These are phyloP conservation scores for Pholiota adiposa DNA, from an alignment of 1,284 basidiomycete genomes.

Conservation along the genomic window DNA sequence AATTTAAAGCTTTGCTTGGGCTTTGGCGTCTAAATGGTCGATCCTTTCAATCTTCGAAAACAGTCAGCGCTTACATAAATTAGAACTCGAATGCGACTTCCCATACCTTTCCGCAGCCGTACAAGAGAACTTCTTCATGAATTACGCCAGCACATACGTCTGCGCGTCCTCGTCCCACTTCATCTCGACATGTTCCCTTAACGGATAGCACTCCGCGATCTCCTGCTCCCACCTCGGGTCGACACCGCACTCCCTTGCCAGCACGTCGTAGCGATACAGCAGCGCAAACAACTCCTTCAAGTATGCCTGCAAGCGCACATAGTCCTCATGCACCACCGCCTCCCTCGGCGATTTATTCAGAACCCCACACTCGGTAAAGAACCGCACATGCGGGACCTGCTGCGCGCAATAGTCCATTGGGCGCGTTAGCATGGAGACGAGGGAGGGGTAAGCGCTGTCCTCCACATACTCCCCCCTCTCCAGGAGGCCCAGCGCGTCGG, in stretches of 20 bases:
- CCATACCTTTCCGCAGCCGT: too few relatives aligned
- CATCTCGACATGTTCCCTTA: conserved; percentile 6
- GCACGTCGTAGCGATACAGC: conserved; percentile 37
- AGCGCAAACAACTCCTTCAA: conserved; percentile 36
- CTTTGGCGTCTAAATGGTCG: too few relatives aligned
- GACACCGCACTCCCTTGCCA: conserved; percentile 35
- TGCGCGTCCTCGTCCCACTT: conserved; percentile 1
- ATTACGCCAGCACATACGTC: not conserved
- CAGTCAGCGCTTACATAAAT: too few relatives aligned
- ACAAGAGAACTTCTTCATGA: too few relatives aligned
- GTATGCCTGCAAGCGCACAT: conserved; percentile 31
- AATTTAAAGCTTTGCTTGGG: too few relatives aligned
- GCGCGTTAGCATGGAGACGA: conserved; percentile 18
- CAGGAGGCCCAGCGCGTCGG: conserved; percentile 29
- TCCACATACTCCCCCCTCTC: conserved; percentile 28
- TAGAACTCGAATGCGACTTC: too few relatives aligned
- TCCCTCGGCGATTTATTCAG: not conserved
- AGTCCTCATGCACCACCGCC: conserved; percentile 24
- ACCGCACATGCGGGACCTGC: conserved; percentile 31
- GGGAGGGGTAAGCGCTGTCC: conserved; percentile 19
- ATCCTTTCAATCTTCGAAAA: too few relatives aligned
- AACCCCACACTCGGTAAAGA: conserved; percentile 20
- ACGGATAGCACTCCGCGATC: conserved; percentile 15
- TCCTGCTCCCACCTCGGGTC: conserved; percentile 32
- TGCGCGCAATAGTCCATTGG: conserved; percentile 33